phyloP scores from a whole-genome alignment of 768 basidiomycete species.

The Coprinopsis sp. region DNA sequence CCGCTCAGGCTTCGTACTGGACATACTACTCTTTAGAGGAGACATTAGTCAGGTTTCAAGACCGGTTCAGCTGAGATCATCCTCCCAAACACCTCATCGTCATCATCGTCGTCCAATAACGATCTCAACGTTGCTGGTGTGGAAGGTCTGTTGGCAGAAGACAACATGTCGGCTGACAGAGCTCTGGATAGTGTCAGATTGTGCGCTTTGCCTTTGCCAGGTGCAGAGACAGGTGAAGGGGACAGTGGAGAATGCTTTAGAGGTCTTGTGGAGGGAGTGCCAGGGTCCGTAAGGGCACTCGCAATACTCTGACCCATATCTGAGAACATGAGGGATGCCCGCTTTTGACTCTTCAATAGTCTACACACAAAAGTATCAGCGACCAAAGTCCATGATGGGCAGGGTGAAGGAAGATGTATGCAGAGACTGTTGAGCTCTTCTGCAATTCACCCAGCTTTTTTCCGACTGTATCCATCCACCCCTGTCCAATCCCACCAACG shows the following conservation, averaged over 20 bases:
- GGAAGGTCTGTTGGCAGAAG: conserved; percentile 42
- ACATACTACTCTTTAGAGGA: too few species aligned
- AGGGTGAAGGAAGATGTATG: conserved; percentile 24
- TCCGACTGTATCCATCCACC: conserved; percentile 58
- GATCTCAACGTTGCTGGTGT: conserved; percentile 13
- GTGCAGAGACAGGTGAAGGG: conserved; percentile 4
- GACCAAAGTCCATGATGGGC: neutral
- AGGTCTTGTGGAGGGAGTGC: conserved; percentile 13
- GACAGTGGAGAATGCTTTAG: conserved; percentile 10
- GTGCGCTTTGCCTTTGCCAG: neutral
- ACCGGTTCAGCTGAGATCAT: too few species aligned
- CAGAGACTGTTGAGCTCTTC: conserved; percentile 46
- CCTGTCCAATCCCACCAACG: too few species aligned
- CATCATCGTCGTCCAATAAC: conserved; percentile 18
- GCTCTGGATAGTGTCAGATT: conserved; percentile 12
- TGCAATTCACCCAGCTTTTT: conserved; percentile 54
- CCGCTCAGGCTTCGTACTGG: too few species aligned
- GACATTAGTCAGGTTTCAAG: too few species aligned
- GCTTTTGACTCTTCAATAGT: neutral
- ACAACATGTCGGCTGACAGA: conserved; percentile 20
- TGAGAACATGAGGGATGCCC: conserved; percentile 1
- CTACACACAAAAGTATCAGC: neutral
- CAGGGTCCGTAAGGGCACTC: neutral
- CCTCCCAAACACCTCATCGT: conserved; percentile 19
- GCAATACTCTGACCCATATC: conserved; percentile 1